Conservation (phyloP, 2,329 filamentous ascomycete genomes). For the Chaetomium olivaceum region DNA sequence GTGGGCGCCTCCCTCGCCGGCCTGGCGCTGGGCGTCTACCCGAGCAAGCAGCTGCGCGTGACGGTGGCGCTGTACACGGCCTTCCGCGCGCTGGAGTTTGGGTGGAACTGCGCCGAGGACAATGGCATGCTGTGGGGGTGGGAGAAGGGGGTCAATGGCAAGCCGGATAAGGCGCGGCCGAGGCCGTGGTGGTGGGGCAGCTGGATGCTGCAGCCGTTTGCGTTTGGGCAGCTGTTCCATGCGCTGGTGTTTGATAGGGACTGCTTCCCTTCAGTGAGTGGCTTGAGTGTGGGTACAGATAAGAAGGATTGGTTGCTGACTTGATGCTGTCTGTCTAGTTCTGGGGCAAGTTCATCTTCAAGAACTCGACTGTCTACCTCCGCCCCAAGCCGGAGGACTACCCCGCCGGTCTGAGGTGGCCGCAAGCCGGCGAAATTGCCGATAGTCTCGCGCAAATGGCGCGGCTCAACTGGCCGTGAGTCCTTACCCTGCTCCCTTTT, state of each 20-base stretch:
- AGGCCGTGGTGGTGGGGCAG: conserved; percentile 82
- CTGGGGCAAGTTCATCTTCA: conserved; percentile 59
- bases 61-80: conserved; percentile 80
- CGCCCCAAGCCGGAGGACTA: conserved; percentile 70
- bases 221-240: conserved; percentile 74
- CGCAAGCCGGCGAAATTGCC: conserved; percentile 70
- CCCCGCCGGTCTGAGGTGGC: conserved; percentile 70
- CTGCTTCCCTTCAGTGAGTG: conserved; percentile 62
- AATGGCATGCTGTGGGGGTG: conserved; percentile 67
- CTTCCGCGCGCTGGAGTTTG: conserved; percentile 80
- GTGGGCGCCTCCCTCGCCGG: conserved; percentile 89
- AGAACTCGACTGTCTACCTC: conserved; percentile 76
- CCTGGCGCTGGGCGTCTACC: conserved; percentile 74
- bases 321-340: conserved; percentile 29
- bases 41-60: conserved; percentile 66
- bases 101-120: conserved; percentile 80
- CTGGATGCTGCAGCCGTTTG: conserved; percentile 77
- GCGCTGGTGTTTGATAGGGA: conserved; percentile 76
- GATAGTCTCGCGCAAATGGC: conserved; percentile 82
- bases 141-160: conserved; percentile 51
- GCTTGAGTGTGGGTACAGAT: background rate
- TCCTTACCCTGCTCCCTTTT: conserved; percentile 30
- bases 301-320: background rate
- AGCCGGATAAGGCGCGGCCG: conserved; percentile 50
- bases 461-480: conserved; percentile 78